Base-by-base conservation (phyloP, 257 asterid species). In the Nicotiana undulata region DNA sequence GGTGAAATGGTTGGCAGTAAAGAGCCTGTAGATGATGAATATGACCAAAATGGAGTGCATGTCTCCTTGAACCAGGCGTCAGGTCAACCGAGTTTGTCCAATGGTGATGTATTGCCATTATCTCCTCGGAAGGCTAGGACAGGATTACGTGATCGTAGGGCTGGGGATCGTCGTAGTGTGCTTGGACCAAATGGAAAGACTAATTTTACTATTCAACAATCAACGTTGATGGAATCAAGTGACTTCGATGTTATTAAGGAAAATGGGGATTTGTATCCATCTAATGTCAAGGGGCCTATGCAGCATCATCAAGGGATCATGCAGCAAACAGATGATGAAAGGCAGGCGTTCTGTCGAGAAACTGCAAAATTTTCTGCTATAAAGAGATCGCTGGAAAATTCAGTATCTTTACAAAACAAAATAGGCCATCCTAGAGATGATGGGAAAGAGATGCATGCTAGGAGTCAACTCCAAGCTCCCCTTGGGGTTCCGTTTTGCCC, bases 381-480 rank as follows among this genome's bases (percentile, higher is more conserved):
- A 68, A 86, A 85, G 82, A 82, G 86, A 78, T 82, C 87, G 65
- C 81, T 86, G 60, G 90, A 85, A 80, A 82, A 70, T 85, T 80
- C 86, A 79, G 88, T 85, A 88, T 86, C 81, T 89, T 88, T 84
- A 75, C 81, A 79, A 86, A 81, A 88, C 83, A 85, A 75, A 44
- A 26, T 4, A 83, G 92, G 82, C 84, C 82, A 85, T 80, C 81
- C 76, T 79, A 86, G 82, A 85, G 86, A 84, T 59, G 90, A 85
- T n/a, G 86, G 80, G 80, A 86, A 76, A 75, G 89, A 89, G 75
- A 81, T 80, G 81, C 83, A 79, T 84, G 86, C 91, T 51, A 90
- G 89, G 83, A 88, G 88, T 83, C 92, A 86, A 61, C 89, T 92
- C 31, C 93, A 76, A 85, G 97, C 98, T n/a, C 98, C 98, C 32